Evolutionary conservation across 2,329 filamentous ascomycete species (phyloP).

Genomic region (Calonectria hongkongensis): DNA sequence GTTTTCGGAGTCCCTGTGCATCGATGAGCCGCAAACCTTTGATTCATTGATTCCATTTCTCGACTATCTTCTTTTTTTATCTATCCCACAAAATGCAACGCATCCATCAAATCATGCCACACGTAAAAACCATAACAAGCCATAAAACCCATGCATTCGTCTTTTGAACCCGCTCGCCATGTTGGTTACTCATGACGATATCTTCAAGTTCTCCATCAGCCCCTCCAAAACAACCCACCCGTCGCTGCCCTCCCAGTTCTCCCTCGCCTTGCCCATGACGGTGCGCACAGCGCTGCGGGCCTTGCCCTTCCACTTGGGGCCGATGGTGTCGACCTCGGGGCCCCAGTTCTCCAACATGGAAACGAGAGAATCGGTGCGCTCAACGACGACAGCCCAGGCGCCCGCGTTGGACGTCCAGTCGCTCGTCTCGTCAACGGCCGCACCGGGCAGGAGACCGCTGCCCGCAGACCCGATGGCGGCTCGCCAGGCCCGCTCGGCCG

Average conservation of each 20-base stretch:
- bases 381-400: conserved; percentile 83
- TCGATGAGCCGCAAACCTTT: not conserved
- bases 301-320: conserved; percentile 91
- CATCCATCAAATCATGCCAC: conserved; percentile 17
- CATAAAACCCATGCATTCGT: conserved; percentile 27
- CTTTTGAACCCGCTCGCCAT: not conserved
- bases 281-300: conserved; percentile 88
- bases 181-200: conserved; percentile 35
- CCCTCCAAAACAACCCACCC: conserved; percentile 79
- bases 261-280: conserved; percentile 87
- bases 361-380: conserved; percentile 87
- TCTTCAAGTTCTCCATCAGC: conserved; percentile 73
- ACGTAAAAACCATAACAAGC: conserved; percentile 26
- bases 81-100: conserved; percentile 33
- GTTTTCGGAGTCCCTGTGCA: not conserved
- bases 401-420: conserved; percentile 72
- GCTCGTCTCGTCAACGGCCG: conserved; percentile 52
- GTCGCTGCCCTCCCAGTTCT: conserved; percentile 85
- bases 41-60: conserved; percentile 24
- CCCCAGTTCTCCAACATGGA: conserved; percentile 89
- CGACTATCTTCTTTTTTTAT: conserved; percentile 34
- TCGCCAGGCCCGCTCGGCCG: conserved; percentile 93
- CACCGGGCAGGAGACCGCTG: conserved; percentile 66
- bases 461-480: conserved; percentile 75
- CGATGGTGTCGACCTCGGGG: conserved; percentile 78